phyloP scores from a whole-genome alignment of 495 filamentous ascomycete species.

The Neurospora intermedia region DNA sequence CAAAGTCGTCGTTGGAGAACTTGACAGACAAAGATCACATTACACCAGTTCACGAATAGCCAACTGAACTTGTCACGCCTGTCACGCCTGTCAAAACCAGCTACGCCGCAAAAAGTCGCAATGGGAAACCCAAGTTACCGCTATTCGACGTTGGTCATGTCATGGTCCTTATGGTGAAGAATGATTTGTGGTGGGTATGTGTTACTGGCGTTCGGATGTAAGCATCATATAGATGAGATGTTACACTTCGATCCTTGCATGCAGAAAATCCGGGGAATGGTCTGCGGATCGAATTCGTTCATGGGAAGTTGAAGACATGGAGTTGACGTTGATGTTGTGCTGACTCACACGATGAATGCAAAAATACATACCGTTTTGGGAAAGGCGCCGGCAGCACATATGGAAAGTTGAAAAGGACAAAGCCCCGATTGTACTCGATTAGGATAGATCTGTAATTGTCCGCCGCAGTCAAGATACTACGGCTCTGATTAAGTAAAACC shows the following conservation, averaged over 20 bases:
- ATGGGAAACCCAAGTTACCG: neutral
- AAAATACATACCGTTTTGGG: neutral
- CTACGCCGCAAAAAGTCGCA: neutral
- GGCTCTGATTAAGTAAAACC: neutral
- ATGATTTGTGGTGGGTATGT: neutral
- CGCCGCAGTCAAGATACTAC: neutral
- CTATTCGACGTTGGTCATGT: neutral
- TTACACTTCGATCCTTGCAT: neutral
- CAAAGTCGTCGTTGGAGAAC: neutral
- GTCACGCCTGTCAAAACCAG: neutral
- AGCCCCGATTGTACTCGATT: neutral
- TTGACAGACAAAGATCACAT: neutral
- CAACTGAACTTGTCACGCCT: neutral
- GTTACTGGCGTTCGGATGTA: neutral
- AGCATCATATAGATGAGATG: neutral
- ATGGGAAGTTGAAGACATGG: neutral
- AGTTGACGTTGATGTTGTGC: neutral
- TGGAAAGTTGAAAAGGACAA: neutral
- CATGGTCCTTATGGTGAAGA: neutral
- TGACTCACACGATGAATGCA: neutral
- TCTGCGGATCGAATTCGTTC: neutral
- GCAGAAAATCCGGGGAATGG: neutral
- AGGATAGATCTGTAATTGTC: neutral
- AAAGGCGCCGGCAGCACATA: neutral
- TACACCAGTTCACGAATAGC: neutral